Percentiles rank a stretch among this genome's conserved stretches.
Evolutionary conservation across 202 grass and related monocot genomes (phyloP).

Genomic region (Schoenoplectus triqueter): DNA sequence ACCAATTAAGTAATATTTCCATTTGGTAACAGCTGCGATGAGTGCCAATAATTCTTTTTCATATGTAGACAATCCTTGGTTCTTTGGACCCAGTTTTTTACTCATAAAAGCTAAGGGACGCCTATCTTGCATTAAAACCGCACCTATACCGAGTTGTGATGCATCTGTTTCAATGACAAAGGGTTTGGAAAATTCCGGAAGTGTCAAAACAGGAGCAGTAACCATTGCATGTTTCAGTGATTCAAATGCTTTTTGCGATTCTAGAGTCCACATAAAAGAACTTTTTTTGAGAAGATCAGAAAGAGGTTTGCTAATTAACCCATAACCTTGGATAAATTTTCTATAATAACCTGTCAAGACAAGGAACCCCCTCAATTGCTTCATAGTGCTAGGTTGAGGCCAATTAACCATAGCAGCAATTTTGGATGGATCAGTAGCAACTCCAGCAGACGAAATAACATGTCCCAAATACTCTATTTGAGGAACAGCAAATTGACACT

Average conservation of each 20-base stretch:
- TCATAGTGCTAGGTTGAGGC: not conserved
- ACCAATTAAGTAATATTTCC: not conserved
- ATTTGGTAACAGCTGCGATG: not conserved
- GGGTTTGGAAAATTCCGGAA: not conserved
- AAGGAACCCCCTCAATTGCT: not conserved
- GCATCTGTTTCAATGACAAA: not conserved
- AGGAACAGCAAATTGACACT: not conserved
- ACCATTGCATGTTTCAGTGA: not conserved
- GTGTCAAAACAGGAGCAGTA: not conserved
- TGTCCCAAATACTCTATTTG: not conserved
- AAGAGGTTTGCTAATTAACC: not conserved
- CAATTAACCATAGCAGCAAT: not conserved
- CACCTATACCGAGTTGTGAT: not conserved
- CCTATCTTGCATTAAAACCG: not conserved
- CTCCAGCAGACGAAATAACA: not conserved
- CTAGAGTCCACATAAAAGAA: not conserved
- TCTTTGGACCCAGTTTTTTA: not conserved
- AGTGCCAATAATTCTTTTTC: not conserved
- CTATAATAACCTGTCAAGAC: not conserved
- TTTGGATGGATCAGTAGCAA: not conserved
- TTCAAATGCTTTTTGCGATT: too few species aligned
- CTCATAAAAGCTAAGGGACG: not conserved
- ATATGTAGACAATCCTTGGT: not conserved
- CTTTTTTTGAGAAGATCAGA: constrained; percentile 14
- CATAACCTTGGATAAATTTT: not conserved